phyloP scores from a whole-genome alignment of 768 basidiomycete genomes.

The Leccinum barrowsii region DNA sequence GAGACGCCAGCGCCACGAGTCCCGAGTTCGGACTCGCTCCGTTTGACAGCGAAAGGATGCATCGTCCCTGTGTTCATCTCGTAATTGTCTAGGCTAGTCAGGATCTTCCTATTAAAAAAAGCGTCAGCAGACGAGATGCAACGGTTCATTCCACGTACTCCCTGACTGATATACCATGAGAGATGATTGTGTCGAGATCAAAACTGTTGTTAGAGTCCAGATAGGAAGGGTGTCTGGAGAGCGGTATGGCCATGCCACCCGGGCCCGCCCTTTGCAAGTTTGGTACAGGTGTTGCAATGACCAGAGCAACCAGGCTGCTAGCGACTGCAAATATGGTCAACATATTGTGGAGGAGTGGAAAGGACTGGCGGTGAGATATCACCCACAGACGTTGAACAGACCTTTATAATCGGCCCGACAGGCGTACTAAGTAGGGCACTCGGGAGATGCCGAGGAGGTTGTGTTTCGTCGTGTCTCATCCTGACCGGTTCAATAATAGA shows the following conservation, averaged over 20 bases:
- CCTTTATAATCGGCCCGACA: background rate
- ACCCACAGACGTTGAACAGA: background rate
- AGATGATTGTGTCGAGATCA: background rate
- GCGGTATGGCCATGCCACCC: background rate
- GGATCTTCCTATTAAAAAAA: background rate
- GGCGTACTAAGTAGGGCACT: background rate
- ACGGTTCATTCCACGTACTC: background rate
- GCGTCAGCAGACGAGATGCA: background rate
- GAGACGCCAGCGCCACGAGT: background rate
- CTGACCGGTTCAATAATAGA: no score
- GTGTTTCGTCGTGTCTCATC: no score
- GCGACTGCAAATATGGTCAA: background rate
- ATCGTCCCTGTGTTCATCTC: background rate
- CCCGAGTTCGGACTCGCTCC: background rate
- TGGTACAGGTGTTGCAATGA: background rate
- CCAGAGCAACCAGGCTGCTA: background rate
- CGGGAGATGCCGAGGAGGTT: constrained; percentile 13
- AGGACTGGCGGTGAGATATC: background rate
- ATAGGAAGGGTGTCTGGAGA: background rate
- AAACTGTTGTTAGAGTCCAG: background rate
- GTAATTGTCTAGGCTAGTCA: background rate
- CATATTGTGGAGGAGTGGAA: background rate
- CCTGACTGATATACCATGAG: background rate
- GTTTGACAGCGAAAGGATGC: background rate
- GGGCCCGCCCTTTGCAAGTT: background rate